These are phyloP conservation scores for Telfairia occidentalis DNA, from an alignment of 331 rosid genomes.

Conservation along the genomic window DNA sequence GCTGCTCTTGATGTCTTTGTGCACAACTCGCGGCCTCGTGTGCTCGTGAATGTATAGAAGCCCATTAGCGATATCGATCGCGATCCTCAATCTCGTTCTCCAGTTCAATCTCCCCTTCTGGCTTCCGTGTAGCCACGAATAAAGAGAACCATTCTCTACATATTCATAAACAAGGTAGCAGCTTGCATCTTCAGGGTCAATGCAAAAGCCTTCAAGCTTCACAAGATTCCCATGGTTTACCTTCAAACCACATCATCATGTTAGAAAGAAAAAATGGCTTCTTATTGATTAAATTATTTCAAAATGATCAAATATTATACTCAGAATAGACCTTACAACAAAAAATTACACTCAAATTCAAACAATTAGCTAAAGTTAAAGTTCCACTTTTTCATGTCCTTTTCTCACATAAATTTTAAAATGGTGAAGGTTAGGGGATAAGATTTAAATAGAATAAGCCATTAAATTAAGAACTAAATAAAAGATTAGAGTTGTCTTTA, in stretches of 20 bases:
- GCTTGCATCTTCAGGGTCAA: slow-evolving; percentile 48
- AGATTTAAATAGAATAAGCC: neutral
- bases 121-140: slow-evolving; percentile 56
- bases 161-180: slow-evolving; percentile 77
- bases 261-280: neutral
- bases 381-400: slow-evolving; percentile 1
- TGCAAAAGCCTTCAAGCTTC: slow-evolving; percentile 89
- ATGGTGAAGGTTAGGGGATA: neutral
- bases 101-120: slow-evolving; percentile 33
- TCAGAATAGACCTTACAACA: neutral
- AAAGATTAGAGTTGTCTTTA: neutral
- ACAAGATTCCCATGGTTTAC: slow-evolving; percentile 94
- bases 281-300: neutral
- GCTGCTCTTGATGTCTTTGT: slow-evolving; percentile 88
- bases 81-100: slow-evolving; percentile 59
- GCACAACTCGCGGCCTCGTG: slow-evolving; percentile 86
- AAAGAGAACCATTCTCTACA: slow-evolving; percentile 71
- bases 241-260: slow-evolving; percentile 25
- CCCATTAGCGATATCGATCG: slow-evolving; percentile 74
- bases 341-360: neutral
- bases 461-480: neutral
- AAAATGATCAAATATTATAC: neutral
- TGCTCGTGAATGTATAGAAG: slow-evolving; percentile 88
- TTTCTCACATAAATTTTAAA: neutral
- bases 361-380: neutral